Evolutionary conservation across 805 yeast genomes (phyloP), one percentile per base, ranked within the genome.

Genomic region (Starmerella sp.): DNA sequence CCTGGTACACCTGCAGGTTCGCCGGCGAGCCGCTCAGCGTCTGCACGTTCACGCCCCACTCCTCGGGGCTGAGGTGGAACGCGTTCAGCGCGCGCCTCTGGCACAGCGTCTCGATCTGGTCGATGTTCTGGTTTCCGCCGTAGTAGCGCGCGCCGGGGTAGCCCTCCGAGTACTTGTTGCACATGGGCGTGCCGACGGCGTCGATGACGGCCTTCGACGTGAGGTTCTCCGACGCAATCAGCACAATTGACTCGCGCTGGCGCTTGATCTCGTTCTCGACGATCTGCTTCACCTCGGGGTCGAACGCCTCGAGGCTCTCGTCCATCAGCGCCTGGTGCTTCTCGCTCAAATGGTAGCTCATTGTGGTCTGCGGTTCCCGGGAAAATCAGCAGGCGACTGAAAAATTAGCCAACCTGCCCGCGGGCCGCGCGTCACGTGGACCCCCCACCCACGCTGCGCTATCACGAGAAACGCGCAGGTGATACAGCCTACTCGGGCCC

Each of bases 141-240:
- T 93, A 93, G 78, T 93, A 93, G 73, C 98, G 83, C 60, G 95
- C 97, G 63, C 97, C 97, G 57, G 98, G 98, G 75, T 93, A 91
- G 60, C 98, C 98, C 75, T 93, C 98, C 41, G 97, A 89, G 76
- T 93, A 93, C 77, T 93, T 93, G 82, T 93, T 93, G 71, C 86
- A 86, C 96, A 93, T 88, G 70, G 95, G 96, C 51, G 97, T 84
- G 63, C 98, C 98, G 66, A 91, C 82, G 36, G 95, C 87, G 67
- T 93, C 97, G 75, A 91, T 86, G 48, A 93, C 98, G 43, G 97
- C 86, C 63, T 85, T 85, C 54, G 97, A 86, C 55, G 98, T 93
- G 77, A 91, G 90, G 74, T 93, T 93, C 76, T 93, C 98, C 54
- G 96, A 86, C 35, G 98, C 96, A 71, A 93, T 93, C 70, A 93